phyloP scores from a whole-genome alignment of 2,329 filamentous ascomycete genomes.

The Alternaria alternata region DNA sequence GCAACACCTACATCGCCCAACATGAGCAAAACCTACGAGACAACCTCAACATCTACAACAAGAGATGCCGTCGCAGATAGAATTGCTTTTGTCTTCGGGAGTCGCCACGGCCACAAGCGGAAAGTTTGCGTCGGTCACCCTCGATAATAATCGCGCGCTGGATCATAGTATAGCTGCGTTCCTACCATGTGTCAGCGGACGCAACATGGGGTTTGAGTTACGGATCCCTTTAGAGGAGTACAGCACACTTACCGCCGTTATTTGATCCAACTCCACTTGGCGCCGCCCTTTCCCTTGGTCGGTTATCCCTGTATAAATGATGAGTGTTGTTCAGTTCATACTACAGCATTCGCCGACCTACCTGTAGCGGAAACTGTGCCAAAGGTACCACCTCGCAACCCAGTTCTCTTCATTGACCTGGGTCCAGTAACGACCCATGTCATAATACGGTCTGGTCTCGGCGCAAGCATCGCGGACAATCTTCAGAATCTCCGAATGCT shows the following conservation, averaged over 20 bases:
- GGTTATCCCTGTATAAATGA: constrained; percentile 43
- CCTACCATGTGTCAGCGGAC: constrained; percentile 14
- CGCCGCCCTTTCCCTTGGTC: constrained; percentile 17
- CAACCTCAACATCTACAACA: constrained; percentile 32
- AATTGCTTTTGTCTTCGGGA: neutral
- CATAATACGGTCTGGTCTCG: constrained; percentile 53
- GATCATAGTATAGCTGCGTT: constrained; percentile 32
- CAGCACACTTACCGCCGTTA: constrained; percentile 5
- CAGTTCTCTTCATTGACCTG: constrained; percentile 57
- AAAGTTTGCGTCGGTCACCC: constrained; percentile 7
- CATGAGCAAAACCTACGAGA: neutral
- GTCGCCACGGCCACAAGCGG: neutral
- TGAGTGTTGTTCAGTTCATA: neutral
- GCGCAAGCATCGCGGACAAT: constrained; percentile 53
- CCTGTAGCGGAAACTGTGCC: constrained; percentile 60
- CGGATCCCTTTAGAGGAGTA: neutral
- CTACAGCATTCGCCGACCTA: constrained; percentile 5
- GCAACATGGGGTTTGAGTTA: neutral
- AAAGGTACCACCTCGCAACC: constrained; percentile 62
- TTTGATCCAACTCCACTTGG: neutral
- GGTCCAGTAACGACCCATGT: constrained; percentile 52
- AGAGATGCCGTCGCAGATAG: constrained; percentile 6
- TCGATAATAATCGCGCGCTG: constrained; percentile 32
- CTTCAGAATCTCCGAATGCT: constrained; percentile 54
- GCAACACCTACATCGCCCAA: constrained; percentile 16